Base-by-base conservation (phyloP, 768 basidiomycete species). In the Vishniacozyma victoriae region DNA sequence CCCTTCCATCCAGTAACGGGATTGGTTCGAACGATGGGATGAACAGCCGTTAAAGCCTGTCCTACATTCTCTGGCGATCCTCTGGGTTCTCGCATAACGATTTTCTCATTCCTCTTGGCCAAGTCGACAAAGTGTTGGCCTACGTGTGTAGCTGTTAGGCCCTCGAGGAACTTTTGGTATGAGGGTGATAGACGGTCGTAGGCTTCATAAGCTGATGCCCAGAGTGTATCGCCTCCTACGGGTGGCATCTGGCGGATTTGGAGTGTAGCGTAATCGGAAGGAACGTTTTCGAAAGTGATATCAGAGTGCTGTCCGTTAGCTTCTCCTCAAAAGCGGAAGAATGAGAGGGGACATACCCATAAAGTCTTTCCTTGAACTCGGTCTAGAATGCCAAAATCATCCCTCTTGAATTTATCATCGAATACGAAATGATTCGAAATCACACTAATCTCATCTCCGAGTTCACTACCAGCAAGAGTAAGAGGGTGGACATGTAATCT, bases 101-200 rank as follows among this genome's bases (percentile, higher is more conserved):
- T 35, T 12, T 47, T 24, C 4, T 43, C 49, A 13, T 44, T 35
- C 23, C 38, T 31, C 41, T 73, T 67, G 16, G 75, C 80, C 3
- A 41, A 20, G 9, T 66, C 57, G 24, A 55, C 33, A 57, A 74
- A 74, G 13, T 26, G 16, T 7, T 54, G 44, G 11, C 48, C 72
- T 35, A 73, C 69, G 56, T 83, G 81, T 1, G 77, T 64, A 0
- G 82, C 82, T 1, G 78, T 80, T 13, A 83, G 69, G 6, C 79
- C 78, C 59, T 82, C 80, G 35, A 83, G 72, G 66, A 81, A 81
- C 27, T 72, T 74, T 41, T 75, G 71, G 50, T 57, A 76, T 3
- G 77, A 73, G 7, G 80, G 79, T 1, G 81, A 82, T 19, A 84
- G 76, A 14, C 78, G 73, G 64, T 82, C 80, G 68, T 83, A 84